phyloP scores from a whole-genome alignment of 345 rosid genomes.

The Eucalyptus tenuipes region DNA sequence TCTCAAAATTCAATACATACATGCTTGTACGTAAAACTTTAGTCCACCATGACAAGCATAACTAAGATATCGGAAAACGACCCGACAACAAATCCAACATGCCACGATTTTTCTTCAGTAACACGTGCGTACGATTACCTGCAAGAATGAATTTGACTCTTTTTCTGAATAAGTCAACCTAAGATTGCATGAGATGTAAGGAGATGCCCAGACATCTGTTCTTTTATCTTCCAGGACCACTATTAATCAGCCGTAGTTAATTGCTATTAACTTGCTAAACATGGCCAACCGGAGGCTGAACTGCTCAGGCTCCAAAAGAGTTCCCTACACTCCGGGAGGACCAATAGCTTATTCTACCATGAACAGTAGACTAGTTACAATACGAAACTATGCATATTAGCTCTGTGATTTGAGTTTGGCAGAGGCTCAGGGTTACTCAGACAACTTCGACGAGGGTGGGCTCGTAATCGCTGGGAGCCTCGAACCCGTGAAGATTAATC shows the following conservation, averaged over 20 bases:
- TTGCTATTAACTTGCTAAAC: not conserved
- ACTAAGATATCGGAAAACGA: not conserved
- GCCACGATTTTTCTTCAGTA: not conserved
- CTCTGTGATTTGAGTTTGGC: not conserved
- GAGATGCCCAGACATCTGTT: not conserved
- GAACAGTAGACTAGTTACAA: not conserved
- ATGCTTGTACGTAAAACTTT: not conserved
- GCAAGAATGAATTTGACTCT: not conserved
- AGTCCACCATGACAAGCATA: not conserved
- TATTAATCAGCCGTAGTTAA: not conserved
- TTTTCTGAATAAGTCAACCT: not conserved
- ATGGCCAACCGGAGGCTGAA: not conserved
- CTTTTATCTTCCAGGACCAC: not conserved
- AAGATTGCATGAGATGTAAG: not conserved
- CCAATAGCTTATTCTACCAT: not conserved
- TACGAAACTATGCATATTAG: not conserved
- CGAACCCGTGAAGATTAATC: constrained; percentile 83
- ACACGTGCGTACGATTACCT: not conserved
- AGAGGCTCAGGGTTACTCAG: constrained; percentile 1
- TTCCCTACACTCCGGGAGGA: not conserved
- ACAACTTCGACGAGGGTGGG: constrained; percentile 69
- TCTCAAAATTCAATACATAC: not conserved
- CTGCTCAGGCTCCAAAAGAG: not conserved
- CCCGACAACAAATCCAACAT: not conserved
- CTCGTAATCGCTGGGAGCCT: constrained; percentile 85